Percentiles rank a stretch among this genome's conserved stretches.
These are phyloP conservation scores for Xylariaceae sp. DNA, from an alignment of 2,329 filamentous ascomycete genomes.

Conservation along the genomic window DNA sequence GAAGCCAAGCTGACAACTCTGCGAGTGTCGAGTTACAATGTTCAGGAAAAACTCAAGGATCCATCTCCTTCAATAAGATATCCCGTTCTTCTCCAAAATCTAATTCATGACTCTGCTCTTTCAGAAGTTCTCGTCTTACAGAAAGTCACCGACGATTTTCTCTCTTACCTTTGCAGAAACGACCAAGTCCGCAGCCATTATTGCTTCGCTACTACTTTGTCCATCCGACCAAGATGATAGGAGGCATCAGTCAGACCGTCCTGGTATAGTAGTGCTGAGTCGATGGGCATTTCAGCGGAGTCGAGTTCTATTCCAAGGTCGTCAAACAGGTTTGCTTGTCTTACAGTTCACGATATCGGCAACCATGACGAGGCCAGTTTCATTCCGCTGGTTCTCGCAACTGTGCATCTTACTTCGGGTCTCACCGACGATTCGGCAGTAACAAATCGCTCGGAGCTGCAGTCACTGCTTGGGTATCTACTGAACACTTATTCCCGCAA, in stretches of 20 bases:
- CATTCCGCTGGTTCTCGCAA: conserved; percentile 41
- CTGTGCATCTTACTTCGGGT: conserved; percentile 55
- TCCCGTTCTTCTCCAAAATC: conserved; percentile 33
- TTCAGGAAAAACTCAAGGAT: conserved; percentile 42
- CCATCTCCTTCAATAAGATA: conserved; percentile 36
- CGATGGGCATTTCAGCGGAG: conserved; percentile 48
- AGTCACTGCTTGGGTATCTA: conserved; percentile 41
- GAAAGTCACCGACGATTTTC: conserved; percentile 58
- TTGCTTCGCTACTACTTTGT: conserved; percentile 48
- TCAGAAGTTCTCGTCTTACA: conserved; percentile 48
- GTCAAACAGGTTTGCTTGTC: conserved; percentile 53
- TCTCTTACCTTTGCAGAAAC: conserved; percentile 45
- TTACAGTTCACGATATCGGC: conserved; percentile 29
- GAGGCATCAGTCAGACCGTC: conserved; percentile 49
- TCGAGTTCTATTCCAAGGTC: conserved; percentile 42
- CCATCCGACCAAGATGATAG: conserved; percentile 44
- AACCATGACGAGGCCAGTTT: conserved; percentile 18
- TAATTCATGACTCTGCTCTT: conserved; percentile 33
- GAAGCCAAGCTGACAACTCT: conserved; percentile 14
- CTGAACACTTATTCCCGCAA: conserved; percentile 30
- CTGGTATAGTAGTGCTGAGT: conserved; percentile 56
- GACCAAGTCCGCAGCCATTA: conserved; percentile 39
- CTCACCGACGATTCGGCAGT: conserved; percentile 50
- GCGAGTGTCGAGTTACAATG: conserved; percentile 42
- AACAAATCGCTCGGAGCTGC: conserved; percentile 49